Evolutionary conservation across 2,329 filamentous ascomycete genomes (phyloP), one percentile per base, ranked within the genome.

Genomic region (Fusarium haematococcum): DNA sequence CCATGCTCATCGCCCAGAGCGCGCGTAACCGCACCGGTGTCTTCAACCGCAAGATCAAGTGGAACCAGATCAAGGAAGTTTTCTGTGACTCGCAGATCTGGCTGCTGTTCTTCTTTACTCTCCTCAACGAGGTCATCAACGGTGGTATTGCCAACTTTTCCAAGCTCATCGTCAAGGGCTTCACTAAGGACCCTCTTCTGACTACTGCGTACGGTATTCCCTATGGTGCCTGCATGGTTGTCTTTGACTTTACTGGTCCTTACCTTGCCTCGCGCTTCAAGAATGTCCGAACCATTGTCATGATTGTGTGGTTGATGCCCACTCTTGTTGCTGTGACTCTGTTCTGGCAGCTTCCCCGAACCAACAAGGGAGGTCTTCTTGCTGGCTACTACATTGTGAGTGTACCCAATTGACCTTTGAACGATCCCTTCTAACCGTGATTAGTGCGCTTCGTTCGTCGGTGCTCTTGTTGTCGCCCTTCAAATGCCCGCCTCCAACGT

Each of bases 1-100:
- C 77, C 16, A 84, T 90, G 58, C 92, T 88, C 0, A 91, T 92
- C 3, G 89, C 88, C 68, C 94, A 92, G 79, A 87, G 94, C 43
- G 88, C 83, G 3, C 79, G 84, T 1, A 85, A 88, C 61, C 79
- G 82, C 61, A 86, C 85, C 1, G 86, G 86, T 23, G 83, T 89
- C 14, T 82, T 87, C 20, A 88, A 86, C 75, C 81, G 83, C 59
- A 82, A 80, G n/a, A 86, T 89, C 79, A 88, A 88, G 70, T 81
- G 79, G 74, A 79, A 82, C 32, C 88, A 89, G 73, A 85, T 89
- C 63, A 81, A 82, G 9, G 87, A 89, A 75, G 86, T 87, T 0
- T 68, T 87, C 3, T 68, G 84, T 6, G 88, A 90, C 68, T 63
- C 86, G 20, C 89, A 89, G 73, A 74, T 89, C 33, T 90, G 86